Conservation (phyloP, 2,329 filamentous ascomycete species). For the Neofusicoccum kwambonambiense region DNA sequence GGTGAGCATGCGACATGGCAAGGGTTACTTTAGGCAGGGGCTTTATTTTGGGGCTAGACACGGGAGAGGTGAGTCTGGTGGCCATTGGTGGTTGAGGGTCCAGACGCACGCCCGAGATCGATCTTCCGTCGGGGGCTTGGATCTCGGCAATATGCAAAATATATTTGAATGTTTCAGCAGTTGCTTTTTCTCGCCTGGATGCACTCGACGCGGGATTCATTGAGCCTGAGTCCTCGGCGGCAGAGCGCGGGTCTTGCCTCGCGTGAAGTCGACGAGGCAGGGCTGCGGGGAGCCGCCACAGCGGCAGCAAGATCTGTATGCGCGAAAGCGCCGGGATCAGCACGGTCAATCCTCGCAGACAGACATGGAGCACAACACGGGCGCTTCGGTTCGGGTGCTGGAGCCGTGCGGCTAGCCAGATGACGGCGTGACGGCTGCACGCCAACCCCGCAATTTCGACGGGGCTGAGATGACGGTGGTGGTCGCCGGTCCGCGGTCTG, state of each 20-base stretch:
- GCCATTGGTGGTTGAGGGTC: neutral
- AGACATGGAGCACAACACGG: neutral
- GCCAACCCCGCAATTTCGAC: neutral
- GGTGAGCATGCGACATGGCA: neutral
- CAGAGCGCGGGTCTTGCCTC: neutral
- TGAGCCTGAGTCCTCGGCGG: too few species aligned
- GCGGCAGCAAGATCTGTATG: neutral
- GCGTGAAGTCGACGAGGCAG: neutral
- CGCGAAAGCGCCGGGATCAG: neutral
- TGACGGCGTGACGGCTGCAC: too few species aligned
- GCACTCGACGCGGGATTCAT: neutral
- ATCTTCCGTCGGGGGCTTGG: neutral
- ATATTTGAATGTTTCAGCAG: neutral
- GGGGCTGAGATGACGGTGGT: neutral
- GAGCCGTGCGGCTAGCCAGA: neutral
- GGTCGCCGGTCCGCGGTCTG: too few species aligned
- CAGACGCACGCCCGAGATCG: neutral
- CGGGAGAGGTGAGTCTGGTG: neutral
- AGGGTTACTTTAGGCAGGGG: too few species aligned
- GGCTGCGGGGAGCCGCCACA: neutral
- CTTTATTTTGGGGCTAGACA: neutral
- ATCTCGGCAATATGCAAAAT: neutral
- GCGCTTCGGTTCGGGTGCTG: neutral
- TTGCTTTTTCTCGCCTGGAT: neutral
- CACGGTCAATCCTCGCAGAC: too few species aligned